Conservation (phyloP, 345 rosid genomes). For the Eutrema yunnanense region DNA sequence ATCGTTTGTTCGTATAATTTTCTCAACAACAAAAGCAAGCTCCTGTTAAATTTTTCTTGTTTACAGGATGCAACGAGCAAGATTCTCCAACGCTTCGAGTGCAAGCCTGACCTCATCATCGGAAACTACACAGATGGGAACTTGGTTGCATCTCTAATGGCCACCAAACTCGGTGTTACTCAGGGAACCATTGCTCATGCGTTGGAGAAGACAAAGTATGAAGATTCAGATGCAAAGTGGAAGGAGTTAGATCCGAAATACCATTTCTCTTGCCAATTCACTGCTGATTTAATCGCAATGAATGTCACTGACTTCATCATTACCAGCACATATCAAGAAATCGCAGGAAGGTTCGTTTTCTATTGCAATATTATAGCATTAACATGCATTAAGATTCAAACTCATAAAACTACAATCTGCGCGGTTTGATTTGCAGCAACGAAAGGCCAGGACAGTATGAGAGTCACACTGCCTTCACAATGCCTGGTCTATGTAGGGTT, state of each 20-base stretch:
- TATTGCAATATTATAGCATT: background rate
- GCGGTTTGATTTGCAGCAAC: constrained; percentile 38
- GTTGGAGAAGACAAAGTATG: constrained; percentile 85
- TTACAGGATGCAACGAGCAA: constrained; percentile 57
- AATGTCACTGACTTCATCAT: constrained; percentile 80
- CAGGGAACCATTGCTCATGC: constrained; percentile 96
- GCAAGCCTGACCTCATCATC: constrained; percentile 85
- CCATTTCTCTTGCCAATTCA: constrained; percentile 93
- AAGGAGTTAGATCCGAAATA: constrained; percentile 76
- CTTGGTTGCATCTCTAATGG: constrained; percentile 84
- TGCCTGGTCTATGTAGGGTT: constrained; percentile 88
- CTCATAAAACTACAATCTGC: background rate
- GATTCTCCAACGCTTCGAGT: constrained; percentile 53
- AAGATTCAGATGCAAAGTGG: constrained; percentile 89
- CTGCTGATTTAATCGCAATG: constrained; percentile 84
- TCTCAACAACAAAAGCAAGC: background rate
- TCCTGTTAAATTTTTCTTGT: background rate
- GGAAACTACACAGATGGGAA: constrained; percentile 96
- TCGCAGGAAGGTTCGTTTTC: constrained; percentile 72
- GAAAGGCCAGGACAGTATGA: constrained; percentile 86
- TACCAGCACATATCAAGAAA: constrained; percentile 92
- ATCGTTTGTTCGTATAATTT: background rate
- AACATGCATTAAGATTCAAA: background rate
- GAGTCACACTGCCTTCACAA: constrained; percentile 72
- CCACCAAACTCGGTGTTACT: constrained; percentile 69